A percentile compares a stretch with the other conserved stretches of the same genome.
Conservation (phyloP, 2,329 filamentous ascomycete species). For the Chalaropsis thielavioides region DNA sequence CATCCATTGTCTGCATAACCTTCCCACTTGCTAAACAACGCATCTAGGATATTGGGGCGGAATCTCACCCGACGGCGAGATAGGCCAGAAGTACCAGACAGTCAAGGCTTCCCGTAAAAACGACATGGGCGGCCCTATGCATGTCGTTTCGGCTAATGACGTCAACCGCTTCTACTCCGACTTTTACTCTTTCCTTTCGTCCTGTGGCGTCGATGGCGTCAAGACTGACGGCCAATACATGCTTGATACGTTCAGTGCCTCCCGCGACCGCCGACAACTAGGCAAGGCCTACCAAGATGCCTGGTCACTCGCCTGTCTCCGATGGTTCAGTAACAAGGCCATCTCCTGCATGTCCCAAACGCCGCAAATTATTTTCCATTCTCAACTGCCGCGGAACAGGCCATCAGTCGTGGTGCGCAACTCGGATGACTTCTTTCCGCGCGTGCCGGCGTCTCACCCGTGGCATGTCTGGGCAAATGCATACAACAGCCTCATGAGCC, state of each 20-base stretch:
- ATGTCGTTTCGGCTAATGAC: constrained; percentile 60
- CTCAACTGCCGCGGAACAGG: constrained; percentile 62
- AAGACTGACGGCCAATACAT: constrained; percentile 92
- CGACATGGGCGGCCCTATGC: constrained; percentile 49
- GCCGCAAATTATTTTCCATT: constrained; percentile 74
- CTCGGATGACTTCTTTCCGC: constrained; percentile 84
- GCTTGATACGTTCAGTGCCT: constrained; percentile 57
- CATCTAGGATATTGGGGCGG: constrained; percentile 72
- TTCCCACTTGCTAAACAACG: constrained; percentile 20
- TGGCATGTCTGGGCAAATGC: constrained; percentile 97
- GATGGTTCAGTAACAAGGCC: constrained; percentile 60
- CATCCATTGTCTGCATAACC: not conserved
- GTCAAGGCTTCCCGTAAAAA: constrained; percentile 35
- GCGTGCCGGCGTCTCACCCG: constrained; percentile 63
- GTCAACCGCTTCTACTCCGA: constrained; percentile 69
- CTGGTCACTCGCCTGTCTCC: constrained; percentile 65
- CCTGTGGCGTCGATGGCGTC: constrained; percentile 65
- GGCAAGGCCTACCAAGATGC: constrained; percentile 68
- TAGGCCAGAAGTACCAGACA: constrained; percentile 69
- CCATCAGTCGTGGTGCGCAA: constrained; percentile 66
- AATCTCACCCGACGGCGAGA: constrained; percentile 56
- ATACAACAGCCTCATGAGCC: constrained; percentile 69
- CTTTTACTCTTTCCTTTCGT: constrained; percentile 71
- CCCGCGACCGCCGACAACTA: constrained; percentile 55
- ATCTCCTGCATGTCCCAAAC: constrained; percentile 94